phyloP scores from a whole-genome alignment of 129 eudicot species.

The Solidago caesia region DNA sequence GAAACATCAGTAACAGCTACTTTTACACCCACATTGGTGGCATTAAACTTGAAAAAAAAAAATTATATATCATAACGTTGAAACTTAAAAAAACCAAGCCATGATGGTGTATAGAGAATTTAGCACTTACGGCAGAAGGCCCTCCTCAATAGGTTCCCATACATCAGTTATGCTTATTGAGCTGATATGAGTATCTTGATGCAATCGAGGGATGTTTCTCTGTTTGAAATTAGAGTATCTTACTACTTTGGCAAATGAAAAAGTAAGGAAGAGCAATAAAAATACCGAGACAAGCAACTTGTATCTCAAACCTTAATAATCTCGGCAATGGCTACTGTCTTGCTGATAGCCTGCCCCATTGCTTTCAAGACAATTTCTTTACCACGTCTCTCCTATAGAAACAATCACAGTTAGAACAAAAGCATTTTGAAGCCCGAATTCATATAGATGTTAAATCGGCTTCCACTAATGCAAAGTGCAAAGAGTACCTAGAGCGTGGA shows the following conservation, averaged over 20 bases:
- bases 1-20: conserved; percentile 12
- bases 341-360: conserved; percentile 97
- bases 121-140: conserved; percentile 82
- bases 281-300: background rate
- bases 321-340: conserved; percentile 89
- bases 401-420: conserved; percentile 13
- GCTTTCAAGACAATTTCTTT: conserved; percentile 87
- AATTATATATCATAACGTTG: background rate
- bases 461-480: too few species aligned
- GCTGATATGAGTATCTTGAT: conserved; percentile 82
- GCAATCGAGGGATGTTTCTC: conserved; percentile 77
- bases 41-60: background rate
- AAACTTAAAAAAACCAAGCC: background rate
- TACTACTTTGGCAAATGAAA: conserved; percentile 17
- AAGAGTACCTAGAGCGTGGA: too few species aligned
- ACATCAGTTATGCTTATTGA: conserved; percentile 85
- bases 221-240: conserved; percentile 35
- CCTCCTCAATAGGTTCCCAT: conserved; percentile 96
- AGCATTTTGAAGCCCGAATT: too few species aligned
- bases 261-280: background rate
- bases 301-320: conserved; percentile 56
- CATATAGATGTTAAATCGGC: too few species aligned
- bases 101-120: background rate
- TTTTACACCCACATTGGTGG: background rate
- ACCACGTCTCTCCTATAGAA: conserved; percentile 58